Evolutionary conservation across 2,329 filamentous ascomycete genomes (phyloP), one percentile per base, ranked within the genome.

Genomic region (Aspergillus sclerotialis): DNA sequence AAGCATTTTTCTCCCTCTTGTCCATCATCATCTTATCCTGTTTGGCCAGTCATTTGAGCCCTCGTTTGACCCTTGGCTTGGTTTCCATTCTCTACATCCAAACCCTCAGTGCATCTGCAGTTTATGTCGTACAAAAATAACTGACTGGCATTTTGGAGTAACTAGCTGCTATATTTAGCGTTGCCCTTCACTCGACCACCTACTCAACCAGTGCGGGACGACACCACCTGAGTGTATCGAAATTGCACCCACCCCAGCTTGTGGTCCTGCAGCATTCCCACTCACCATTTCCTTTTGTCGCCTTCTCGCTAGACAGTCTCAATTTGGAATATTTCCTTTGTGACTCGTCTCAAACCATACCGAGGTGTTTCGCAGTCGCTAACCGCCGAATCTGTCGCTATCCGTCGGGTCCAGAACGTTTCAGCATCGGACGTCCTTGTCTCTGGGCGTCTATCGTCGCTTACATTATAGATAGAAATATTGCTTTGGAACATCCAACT

Each of bases 141-240:
- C 31, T 26, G 30, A 31, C 28, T 31, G 40, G 36, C 39, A 47
- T 46, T 33, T 23, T 6, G 19, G 10, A 23, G 19, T 23, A 10
- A 23, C 19, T 23, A 40, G 50, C 47, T 53, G 52, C 55, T 59
- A 59, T 55, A 56, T 53, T 59, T 59, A 59, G 55, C 47, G 56
- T 43, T 42, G 39, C 36, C 39, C 41, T 35, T 35, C 45, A 29
- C 32, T 40, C 36, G 48, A 42, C 35, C 41, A 30, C 43, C 40
- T 42, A 49, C 48, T 18, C 27, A 14, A 28, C 10, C 26, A 43
- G 42, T 42, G 44, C 41, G 43, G 41, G 37, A 40, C 36, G 29
- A 30, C 39, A 36, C 35, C 25, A n/a, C 30, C 9, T 32, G 9
- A 15, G 15, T n/a, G n/a, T n/a, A n/a, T n/a, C n/a, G n/a, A n/a